These are phyloP conservation scores for Sporodiniella umbellata DNA, from an alignment of 371 early-diverging fungal genomes.

Conservation along the genomic window DNA sequence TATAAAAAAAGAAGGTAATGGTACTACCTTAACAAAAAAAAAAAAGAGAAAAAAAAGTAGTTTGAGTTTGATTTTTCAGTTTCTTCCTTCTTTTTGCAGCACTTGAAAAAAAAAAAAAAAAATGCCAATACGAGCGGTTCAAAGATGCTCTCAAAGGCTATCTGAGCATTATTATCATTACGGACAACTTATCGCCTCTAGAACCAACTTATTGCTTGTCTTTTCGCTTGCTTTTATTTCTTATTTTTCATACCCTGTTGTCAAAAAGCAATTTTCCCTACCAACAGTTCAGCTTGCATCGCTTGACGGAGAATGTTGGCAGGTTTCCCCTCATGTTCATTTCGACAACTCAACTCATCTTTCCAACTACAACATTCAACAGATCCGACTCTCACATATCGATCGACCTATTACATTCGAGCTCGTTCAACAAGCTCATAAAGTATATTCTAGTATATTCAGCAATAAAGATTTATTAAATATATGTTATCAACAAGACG, in stretches of 20 bases:
- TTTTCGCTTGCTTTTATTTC: constrained; percentile 20
- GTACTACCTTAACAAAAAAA: too few species aligned
- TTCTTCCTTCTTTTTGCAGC: background rate
- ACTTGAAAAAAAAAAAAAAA: too few species aligned
- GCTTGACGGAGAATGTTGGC: constrained; percentile 31
- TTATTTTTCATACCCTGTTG: constrained; percentile 19
- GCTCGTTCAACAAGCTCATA: constrained; percentile 18
- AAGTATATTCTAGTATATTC: constrained; percentile 7
- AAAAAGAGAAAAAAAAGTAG: background rate
- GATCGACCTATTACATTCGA: constrained; percentile 22
- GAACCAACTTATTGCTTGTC: constrained; percentile 18
- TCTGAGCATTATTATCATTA: constrained; percentile 22
- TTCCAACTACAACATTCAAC: constrained; percentile 31
- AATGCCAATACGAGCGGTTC: constrained; percentile 18
- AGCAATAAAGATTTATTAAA: constrained; percentile 14
- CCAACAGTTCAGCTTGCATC: constrained; percentile 12
- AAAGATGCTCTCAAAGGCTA: constrained; percentile 8
- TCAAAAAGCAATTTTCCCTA: constrained; percentile 9
- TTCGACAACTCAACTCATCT: constrained; percentile 12
- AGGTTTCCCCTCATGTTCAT: constrained; percentile 31
- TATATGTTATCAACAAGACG: constrained; percentile 24
- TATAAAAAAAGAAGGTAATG: too few species aligned
- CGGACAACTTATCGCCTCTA: constrained; percentile 18
- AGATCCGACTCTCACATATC: constrained; percentile 27
- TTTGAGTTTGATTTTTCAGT: background rate